These are phyloP conservation scores for Mortierella polycephala DNA, from an alignment of 371 early-diverging fungal genomes.

Conservation along the genomic window DNA sequence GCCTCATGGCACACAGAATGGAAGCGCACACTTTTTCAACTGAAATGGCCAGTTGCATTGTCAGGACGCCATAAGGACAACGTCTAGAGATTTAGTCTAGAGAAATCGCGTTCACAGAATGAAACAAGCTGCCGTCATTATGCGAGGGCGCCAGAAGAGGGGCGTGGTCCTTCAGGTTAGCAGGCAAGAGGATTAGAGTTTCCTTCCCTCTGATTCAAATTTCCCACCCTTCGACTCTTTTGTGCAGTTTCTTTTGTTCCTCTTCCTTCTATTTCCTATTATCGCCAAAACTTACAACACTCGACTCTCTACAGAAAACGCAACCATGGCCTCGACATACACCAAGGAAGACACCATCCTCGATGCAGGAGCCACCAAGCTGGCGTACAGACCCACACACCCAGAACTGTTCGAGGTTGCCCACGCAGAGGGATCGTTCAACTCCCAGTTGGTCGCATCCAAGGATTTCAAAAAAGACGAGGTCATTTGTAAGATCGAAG, in stretches of 20 bases:
- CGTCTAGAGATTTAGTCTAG: no score
- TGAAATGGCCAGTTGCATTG: no score
- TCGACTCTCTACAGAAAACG: conserved; percentile 8
- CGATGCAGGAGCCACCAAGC: conserved; percentile 31
- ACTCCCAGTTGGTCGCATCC: conserved; percentile 64
- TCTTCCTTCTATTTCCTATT: background rate
- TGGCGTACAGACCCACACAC: conserved; percentile 55
- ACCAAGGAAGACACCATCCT: conserved; percentile 29
- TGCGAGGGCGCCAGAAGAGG: no score
- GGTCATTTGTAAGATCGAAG: conserved; percentile 63
- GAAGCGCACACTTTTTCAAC: no score
- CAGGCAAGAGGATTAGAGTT: no score
- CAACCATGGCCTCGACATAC: conserved; percentile 7
- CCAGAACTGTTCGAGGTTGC: conserved; percentile 61
- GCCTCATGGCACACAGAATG: no score
- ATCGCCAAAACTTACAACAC: background rate
- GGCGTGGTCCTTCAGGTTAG: no score
- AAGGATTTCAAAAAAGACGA: conserved; percentile 63
- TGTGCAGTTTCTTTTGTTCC: background rate
- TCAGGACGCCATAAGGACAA: no score
- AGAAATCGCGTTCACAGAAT: no score
- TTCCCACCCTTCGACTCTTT: background rate
- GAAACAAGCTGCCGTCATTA: no score
- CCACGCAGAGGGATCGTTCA: conserved; percentile 60
- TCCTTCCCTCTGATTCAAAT: no score